phyloP scores from a whole-genome alignment of 768 basidiomycete genomes.

The Erythrobasidium yunnanense region DNA sequence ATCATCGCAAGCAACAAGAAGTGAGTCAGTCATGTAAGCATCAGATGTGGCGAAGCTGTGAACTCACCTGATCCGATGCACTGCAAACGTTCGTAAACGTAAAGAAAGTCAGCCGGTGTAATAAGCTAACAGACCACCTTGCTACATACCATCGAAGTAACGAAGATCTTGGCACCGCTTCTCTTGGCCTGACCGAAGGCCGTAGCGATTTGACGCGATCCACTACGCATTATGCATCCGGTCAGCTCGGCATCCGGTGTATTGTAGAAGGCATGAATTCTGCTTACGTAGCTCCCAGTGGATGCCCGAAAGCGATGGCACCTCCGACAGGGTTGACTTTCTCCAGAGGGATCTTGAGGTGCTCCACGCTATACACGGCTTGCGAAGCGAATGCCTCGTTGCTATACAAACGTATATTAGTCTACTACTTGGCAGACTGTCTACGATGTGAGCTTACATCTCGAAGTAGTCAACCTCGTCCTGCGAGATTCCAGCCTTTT shows the following conservation, averaged over 20 bases:
- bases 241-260: constrained; percentile 1
- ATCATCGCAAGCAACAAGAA: too few species aligned
- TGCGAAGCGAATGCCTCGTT: constrained; percentile 39
- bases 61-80: constrained; percentile 3
- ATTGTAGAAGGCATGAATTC: neutral
- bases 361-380: constrained; percentile 61
- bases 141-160: constrained; percentile 85
- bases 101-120: neutral
- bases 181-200: constrained; percentile 66
- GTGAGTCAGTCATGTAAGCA: neutral
- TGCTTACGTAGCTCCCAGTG: constrained; percentile 58
- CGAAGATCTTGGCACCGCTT: constrained; percentile 63
- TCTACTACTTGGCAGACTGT: too few species aligned
- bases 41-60: neutral
- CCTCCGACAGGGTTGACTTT: constrained; percentile 83
- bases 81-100: neutral
- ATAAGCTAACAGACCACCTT: constrained; percentile 53
- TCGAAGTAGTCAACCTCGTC: constrained; percentile 71
- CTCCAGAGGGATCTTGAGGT: constrained; percentile 49
- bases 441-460: constrained; percentile 34
- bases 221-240: constrained; percentile 41
- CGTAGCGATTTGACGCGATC: constrained; percentile 77
- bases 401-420: too few species aligned
- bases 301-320: constrained; percentile 52
- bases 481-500: constrained; percentile 54